Evolutionary conservation across 129 eudicot species (phyloP), one percentile per base, ranked within the genome.

Genomic region (Kitagawia praeruptora): DNA sequence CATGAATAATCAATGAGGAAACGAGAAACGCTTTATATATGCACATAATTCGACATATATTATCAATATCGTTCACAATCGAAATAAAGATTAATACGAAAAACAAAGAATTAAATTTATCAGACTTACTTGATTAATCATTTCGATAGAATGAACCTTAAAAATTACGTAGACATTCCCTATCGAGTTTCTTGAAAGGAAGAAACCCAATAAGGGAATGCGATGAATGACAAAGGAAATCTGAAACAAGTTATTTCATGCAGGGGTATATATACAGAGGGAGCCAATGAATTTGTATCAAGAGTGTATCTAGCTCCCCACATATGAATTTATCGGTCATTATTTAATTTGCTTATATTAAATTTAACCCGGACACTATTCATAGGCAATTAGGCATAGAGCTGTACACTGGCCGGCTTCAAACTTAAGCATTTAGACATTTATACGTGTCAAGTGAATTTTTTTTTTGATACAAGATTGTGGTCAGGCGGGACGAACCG

Each of bases 141-240:
- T 73, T 19, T 73, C 31, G 2, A 1, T 0, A 1, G 39, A 5
- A 11, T n/a, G 25, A 58, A 23, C 69, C 42, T 42, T 4, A 27
- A 7, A 21, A n/a, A 72, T 41, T 21, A 31, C 34, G 34, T 31
- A 31, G 16, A 11, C 77, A 73, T 73, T 44, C 77, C 77, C 21
- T 0, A 12, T 73, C 5, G 77, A 73, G 77, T 44, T 73, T 44
- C 77, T 40, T 4, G 31, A 27, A 37, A 19, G 48, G 31, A n/a
- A 72, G 76, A 72, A 72, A 72, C 76, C 7, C 76, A 23, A 72
- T 0, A 10, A 72, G 46, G 76, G 76, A 41, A 72, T 72, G 49
- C 3, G 23, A 39, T 72, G 28, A 8, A 44, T 44, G 28, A 10
- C 34, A 72, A 39, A 38, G 21, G 47, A 16, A 19, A 5, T 18